Percentiles rank a stretch among this genome's conserved stretches.
Conservation (phyloP, 2,329 filamentous ascomycete genomes). For the Ceratocystis smalleyi region DNA sequence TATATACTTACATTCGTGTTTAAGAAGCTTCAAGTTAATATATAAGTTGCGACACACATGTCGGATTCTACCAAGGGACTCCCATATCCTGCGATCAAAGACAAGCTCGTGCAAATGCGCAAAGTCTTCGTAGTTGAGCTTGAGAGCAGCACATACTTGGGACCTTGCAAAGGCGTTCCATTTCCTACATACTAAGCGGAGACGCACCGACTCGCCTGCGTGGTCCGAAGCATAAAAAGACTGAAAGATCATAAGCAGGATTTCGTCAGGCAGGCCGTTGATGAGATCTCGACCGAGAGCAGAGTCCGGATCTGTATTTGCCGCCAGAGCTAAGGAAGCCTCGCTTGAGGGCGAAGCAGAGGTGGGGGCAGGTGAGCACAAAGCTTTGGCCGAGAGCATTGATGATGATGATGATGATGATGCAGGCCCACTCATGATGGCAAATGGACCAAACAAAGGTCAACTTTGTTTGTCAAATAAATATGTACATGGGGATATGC, state of each 20-base stretch:
- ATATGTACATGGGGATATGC: too few relatives aligned
- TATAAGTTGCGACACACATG: slow-evolving; percentile 34
- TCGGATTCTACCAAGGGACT: slow-evolving; percentile 26
- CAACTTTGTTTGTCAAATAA: too few relatives aligned
- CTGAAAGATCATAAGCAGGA: slow-evolving; percentile 6
- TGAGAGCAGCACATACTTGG: slow-evolving; percentile 32
- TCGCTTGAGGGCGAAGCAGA: neutral
- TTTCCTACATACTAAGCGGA: slow-evolving; percentile 35
- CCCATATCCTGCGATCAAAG: neutral
- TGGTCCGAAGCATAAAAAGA: neutral
- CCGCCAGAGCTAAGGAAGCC: neutral
- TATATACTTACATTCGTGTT: slow-evolving; percentile 32
- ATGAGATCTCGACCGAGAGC: neutral
- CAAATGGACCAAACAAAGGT: neutral
- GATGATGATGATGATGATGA: neutral
- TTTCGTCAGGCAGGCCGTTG: slow-evolving; percentile 10
- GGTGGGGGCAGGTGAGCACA: neutral
- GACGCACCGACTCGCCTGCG: slow-evolving; percentile 13
- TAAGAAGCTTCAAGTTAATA: slow-evolving; percentile 37
- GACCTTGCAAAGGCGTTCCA: slow-evolving; percentile 35
- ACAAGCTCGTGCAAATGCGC: neutral
- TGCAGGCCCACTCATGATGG: neutral
- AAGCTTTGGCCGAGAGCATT: neutral
- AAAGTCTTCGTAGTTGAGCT: slow-evolving; percentile 27
- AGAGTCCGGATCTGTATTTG: neutral